Percentiles rank a stretch among this genome's conserved stretches.
Evolutionary conservation across 306 rosid species (phyloP).

Genomic region (Nissolia schottii): DNA sequence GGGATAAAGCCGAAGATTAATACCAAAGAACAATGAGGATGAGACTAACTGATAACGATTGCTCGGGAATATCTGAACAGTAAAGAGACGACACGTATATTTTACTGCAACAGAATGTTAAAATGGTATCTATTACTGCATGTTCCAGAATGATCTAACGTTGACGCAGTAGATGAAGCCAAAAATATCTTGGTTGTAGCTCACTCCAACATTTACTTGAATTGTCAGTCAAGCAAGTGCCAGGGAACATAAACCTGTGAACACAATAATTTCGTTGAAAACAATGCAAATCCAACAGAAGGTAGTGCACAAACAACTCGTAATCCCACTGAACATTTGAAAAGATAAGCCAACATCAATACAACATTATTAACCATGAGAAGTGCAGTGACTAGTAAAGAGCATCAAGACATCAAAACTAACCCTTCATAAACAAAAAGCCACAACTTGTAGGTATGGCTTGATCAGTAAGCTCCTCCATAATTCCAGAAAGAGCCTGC

Average conservation of each 20-base stretch:
- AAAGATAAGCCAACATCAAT: background rate
- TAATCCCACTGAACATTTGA: background rate
- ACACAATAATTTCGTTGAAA: background rate
- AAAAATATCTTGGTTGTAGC: background rate
- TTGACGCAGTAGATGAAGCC: background rate
- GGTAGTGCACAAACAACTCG: background rate
- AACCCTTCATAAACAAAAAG: background rate
- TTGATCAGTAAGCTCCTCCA: background rate
- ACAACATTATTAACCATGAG: too few relatives aligned
- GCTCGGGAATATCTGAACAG: background rate
- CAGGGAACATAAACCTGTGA: background rate
- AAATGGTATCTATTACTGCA: background rate
- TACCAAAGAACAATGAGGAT: background rate
- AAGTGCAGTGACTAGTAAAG: background rate
- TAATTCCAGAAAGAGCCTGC: background rate
- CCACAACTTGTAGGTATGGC: background rate
- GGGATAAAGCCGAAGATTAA: background rate
- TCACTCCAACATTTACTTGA: background rate
- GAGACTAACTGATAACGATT: background rate
- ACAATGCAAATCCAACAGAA: background rate
- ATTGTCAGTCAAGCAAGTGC: background rate
- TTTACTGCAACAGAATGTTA: background rate
- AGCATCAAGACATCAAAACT: background rate
- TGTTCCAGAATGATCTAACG: background rate
- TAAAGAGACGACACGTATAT: background rate